Conservation (phyloP, 2,329 filamentous ascomycete species). For the Phaeosphaeriaceae sp. region DNA sequence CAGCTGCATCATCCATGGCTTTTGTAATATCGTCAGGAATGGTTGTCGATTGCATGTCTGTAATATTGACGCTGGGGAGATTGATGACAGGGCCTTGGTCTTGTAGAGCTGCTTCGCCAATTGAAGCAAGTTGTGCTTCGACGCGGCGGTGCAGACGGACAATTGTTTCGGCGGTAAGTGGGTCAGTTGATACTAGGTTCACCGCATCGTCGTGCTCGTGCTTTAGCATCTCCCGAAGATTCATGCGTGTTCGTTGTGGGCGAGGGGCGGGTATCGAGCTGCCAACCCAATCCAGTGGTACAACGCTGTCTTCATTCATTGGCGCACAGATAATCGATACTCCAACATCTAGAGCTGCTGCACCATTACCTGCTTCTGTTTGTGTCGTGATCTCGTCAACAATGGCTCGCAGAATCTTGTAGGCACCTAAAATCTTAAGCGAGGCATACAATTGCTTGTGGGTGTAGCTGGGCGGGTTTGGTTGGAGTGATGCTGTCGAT, state of each 20-base stretch:
- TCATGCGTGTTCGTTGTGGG: slow-evolving; percentile 52
- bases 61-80: slow-evolving; percentile 36
- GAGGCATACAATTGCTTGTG: slow-evolving; percentile 72
- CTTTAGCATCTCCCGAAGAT: slow-evolving; percentile 66
- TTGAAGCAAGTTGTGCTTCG: slow-evolving; percentile 64
- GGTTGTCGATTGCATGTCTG: slow-evolving; percentile 32
- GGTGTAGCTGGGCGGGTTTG: slow-evolving; percentile 69
- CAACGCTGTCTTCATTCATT: slow-evolving; percentile 47
- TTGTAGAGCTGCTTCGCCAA: slow-evolving; percentile 32
- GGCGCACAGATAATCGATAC: slow-evolving; percentile 73
- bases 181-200: slow-evolving; percentile 63
- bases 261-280: slow-evolving; percentile 33
- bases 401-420: slow-evolving; percentile 65
- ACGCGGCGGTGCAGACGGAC: slow-evolving; percentile 69
- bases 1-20: slow-evolving; percentile 46
- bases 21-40: slow-evolving; percentile 42
- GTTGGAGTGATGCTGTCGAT: slow-evolving; percentile 55
- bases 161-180: slow-evolving; percentile 64
- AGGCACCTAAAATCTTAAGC: slow-evolving; percentile 67
- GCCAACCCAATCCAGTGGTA: slow-evolving; percentile 43
- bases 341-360: slow-evolving; percentile 71
- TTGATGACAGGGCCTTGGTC: slow-evolving; percentile 32
- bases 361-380: slow-evolving; percentile 64
- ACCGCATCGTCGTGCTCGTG: slow-evolving; percentile 65
- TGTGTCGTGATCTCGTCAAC: slow-evolving; percentile 71